A percentile compares a stretch with the other conserved stretches of the same genome.
Conservation (phyloP, 2,329 filamentous ascomycete species). For the Trichophyton benhamiae region DNA sequence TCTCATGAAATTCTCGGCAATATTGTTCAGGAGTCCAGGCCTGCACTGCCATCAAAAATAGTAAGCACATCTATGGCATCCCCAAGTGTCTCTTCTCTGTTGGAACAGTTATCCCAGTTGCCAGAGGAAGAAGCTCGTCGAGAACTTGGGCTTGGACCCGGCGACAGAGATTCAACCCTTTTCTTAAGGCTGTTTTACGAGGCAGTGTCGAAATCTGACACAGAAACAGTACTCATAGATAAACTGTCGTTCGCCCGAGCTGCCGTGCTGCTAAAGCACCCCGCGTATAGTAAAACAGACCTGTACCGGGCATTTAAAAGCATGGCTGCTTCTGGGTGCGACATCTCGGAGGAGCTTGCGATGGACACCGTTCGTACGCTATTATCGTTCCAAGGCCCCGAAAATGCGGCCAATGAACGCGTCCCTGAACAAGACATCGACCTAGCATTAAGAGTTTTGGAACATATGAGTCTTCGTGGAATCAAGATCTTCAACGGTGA, state of each 20-base stretch:
- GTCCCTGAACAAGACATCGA: slow-evolving; percentile 21
- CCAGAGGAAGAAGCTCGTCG: slow-evolving; percentile 21
- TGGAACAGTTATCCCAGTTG: slow-evolving; percentile 21
- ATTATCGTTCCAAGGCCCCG: slow-evolving; percentile 18
- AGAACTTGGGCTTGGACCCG: slow-evolving; percentile 27
- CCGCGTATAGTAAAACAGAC: slow-evolving; percentile 25
- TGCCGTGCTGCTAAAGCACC: slow-evolving; percentile 29
- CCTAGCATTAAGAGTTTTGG: slow-evolving; percentile 30
- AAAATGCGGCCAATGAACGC: slow-evolving; percentile 9
- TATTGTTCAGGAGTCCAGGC: background rate
- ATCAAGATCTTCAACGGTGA: slow-evolving; percentile 33
- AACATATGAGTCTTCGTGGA: slow-evolving; percentile 32
- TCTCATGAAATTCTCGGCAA: background rate
- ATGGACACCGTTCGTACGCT: slow-evolving; percentile 28
- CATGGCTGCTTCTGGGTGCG: slow-evolving; percentile 24
- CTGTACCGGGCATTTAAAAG: slow-evolving; percentile 26
- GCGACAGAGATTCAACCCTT: slow-evolving; percentile 29
- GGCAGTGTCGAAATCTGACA: slow-evolving; percentile 17
- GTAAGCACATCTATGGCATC: background rate
- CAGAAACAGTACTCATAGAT: slow-evolving; percentile 20
- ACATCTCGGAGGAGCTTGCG: slow-evolving; percentile 25
- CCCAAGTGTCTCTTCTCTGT: slow-evolving; percentile 14
- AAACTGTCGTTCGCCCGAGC: slow-evolving; percentile 27
- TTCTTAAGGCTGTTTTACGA: slow-evolving; percentile 34
- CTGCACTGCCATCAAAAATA: background rate